A percentile compares a stretch with the other conserved stretches of the same genome.
phyloP scores from a whole-genome alignment of 306 rosid genomes.

The Cucumis melo region DNA sequence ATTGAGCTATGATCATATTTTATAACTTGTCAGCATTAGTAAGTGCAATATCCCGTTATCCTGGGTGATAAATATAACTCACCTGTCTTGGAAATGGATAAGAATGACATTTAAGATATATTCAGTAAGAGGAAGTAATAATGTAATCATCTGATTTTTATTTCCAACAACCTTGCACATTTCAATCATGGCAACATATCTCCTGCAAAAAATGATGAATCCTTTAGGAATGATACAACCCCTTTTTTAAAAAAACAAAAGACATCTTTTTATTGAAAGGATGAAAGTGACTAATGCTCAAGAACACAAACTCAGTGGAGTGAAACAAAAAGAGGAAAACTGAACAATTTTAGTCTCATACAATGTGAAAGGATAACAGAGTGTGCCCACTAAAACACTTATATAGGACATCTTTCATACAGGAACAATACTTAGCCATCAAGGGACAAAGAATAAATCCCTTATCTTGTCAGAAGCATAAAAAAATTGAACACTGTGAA shows the following conservation, averaged over 20 bases:
- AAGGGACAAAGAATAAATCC: background rate
- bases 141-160: constrained; percentile 50
- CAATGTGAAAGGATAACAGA: background rate
- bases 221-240: constrained; percentile 11
- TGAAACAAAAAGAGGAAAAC: too few species aligned
- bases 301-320: too few species aligned
- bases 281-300: too few species aligned
- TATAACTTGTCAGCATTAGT: background rate
- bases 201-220: constrained; percentile 37
- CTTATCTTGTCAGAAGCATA: background rate
- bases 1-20: background rate
- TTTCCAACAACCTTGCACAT: constrained; percentile 82
- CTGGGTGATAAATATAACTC: background rate
- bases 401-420: background rate
- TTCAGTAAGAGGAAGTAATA: constrained; percentile 65
- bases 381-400: background rate
- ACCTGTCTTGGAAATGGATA: constrained; percentile 80
- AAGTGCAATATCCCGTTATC: background rate
- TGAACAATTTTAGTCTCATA: background rate
- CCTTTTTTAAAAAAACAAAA: too few species aligned
- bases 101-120: constrained; percentile 65
- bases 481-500: background rate
- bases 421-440: background rate
- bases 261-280: too few species aligned
- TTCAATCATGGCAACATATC: constrained; percentile 83